phyloP scores from a whole-genome alignment of 495 filamentous ascomycete genomes.

The Aspergillus diversus region DNA sequence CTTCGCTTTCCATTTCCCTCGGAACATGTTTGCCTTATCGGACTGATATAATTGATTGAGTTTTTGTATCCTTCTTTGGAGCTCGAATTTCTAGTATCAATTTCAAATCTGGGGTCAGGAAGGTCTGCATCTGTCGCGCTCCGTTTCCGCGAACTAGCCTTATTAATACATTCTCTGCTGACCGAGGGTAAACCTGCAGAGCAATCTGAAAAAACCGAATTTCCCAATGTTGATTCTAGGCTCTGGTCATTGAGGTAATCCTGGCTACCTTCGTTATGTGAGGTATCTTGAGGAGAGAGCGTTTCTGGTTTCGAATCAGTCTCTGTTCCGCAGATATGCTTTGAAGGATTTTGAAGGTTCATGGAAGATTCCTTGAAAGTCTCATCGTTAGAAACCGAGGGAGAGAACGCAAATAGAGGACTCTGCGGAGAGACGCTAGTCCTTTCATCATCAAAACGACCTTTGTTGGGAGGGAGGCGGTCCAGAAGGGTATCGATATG shows the following conservation, averaged over 20 bases:
- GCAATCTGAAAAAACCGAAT: background rate
- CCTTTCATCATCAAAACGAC: background rate
- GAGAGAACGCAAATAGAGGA: conserved; percentile 27
- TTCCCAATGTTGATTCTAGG: background rate
- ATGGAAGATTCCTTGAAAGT: background rate
- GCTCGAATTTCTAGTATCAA: background rate
- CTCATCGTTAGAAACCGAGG: background rate
- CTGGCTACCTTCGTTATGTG: background rate
- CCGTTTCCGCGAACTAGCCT: conserved; percentile 24
- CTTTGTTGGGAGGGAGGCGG: conserved; percentile 13
- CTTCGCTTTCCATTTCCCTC: background rate
- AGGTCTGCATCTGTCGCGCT: conserved; percentile 34
- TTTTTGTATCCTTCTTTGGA: background rate
- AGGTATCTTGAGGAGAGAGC: background rate
- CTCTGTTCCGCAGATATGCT: background rate
- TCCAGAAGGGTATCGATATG: conserved; percentile 14
- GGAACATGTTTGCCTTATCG: background rate
- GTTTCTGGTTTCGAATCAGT: background rate
- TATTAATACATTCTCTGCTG: conserved; percentile 13
- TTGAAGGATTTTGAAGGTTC: background rate
- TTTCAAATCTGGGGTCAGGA: conserved; percentile 27
- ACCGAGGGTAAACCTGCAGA: background rate
- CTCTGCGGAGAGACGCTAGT: conserved; percentile 19
- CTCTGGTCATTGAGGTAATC: background rate
- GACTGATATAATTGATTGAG: background rate